Evolutionary conservation across 257 asterid species (phyloP), one percentile per base, ranked within the genome.

Genomic region (Capsicum rhomboideum): DNA sequence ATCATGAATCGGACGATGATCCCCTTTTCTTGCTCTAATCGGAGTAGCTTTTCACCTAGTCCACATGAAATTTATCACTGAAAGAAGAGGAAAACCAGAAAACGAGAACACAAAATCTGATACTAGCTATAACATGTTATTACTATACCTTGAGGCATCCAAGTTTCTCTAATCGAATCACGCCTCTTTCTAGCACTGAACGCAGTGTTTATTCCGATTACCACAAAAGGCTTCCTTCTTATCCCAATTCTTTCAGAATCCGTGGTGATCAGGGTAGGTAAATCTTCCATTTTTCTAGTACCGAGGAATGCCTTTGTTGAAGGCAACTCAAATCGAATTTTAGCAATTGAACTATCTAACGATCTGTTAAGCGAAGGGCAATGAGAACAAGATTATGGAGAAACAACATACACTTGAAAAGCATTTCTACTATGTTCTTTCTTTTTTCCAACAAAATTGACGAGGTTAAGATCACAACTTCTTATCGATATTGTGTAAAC

Each of bases 181-280:
- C 98, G 97, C 83, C 98, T 93, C 90, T 87, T 93, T 87, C 97
- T 87, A 85, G 97, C 90, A 85, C 97, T 94, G 79, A 94, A 94
- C 20, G 97, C 98, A 0, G 97, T 94, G 91, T 93, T 94, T 85
- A 93, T 89, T 46, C 98, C 98, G 37, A 94, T 88, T 17, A 94
- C 94, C 88, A 94, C 88, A 86, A 93, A 94, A 77, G 86, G 91
- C 84, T 88, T 92, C 74, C 89, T 88, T 61, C 84, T 87, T 4
- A 49, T 82, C 37, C 21, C 67, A 8, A 34, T 67, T 64, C 34
- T 78, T 46, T 44, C 85, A 66, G 82, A 64, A 64, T 82, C 26
- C 2, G 75, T 10, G 8, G 72, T 46, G 50, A 44, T 50, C 53
- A 74, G 46, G 2, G 72, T 82, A 78, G 87, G 85, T 21, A 59